phyloP scores from a whole-genome alignment of 495 filamentous ascomycete genomes.

The Sporormia fimetaria region DNA sequence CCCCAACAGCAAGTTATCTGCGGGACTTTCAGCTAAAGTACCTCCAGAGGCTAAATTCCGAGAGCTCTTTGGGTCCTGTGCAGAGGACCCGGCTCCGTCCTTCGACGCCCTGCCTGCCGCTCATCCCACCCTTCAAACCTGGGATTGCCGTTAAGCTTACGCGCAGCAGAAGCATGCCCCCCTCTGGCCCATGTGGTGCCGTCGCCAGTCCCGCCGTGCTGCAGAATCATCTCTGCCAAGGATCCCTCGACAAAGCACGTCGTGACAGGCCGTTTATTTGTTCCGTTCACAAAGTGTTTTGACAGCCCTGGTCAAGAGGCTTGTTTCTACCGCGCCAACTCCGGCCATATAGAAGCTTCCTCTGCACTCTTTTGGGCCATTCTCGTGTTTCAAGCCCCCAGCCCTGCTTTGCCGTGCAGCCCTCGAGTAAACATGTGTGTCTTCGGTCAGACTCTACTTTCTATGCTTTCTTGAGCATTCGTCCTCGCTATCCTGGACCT shows the following conservation, averaged over 20 bases:
- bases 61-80: constrained; percentile 18
- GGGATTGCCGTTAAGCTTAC: constrained; percentile 23
- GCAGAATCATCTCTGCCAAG: constrained; percentile 6
- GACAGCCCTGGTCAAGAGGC: constrained; percentile 18
- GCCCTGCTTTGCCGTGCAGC: constrained; percentile 7
- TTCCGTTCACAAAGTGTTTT: constrained; percentile 21
- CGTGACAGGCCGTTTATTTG: constrained; percentile 25
- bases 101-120: constrained; percentile 17
- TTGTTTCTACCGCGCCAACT: constrained; percentile 2
- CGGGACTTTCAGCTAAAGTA: constrained; percentile 26
- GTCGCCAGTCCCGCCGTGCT: constrained; percentile 24
- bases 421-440: constrained; percentile 11
- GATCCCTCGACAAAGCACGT: constrained; percentile 16
- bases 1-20: constrained; percentile 24
- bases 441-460: constrained; percentile 16
- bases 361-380: constrained; percentile 16
- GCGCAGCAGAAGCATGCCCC: constrained; percentile 14
- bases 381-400: constrained; percentile 11
- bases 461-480: constrained; percentile 17
- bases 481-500: neutral
- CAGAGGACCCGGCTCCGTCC: constrained; percentile 20
- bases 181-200: constrained; percentile 20
- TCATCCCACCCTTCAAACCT: constrained; percentile 23
- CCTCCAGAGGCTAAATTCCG: constrained; percentile 22
- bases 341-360: constrained; percentile 21